Evolutionary conservation across 129 eudicot genomes (phyloP).

Genomic region (Smallanthus sonchifolius): DNA sequence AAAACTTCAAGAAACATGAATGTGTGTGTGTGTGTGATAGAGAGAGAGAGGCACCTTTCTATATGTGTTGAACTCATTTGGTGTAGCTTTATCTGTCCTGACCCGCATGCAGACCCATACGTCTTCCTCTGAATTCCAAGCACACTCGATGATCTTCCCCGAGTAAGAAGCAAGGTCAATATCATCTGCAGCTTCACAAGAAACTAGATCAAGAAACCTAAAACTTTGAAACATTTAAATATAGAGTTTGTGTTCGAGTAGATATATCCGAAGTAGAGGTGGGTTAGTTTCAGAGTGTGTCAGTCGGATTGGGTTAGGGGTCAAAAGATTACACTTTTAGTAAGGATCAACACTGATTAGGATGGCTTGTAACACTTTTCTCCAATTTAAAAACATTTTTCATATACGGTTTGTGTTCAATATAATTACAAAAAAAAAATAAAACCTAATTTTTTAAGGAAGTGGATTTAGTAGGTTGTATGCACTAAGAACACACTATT

Average conservation of each 20-base stretch:
- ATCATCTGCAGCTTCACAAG: conserved; percentile 51
- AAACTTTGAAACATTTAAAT: neutral
- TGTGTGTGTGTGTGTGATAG: neutral
- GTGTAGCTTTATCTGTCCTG: conserved; percentile 79
- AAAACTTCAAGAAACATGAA: neutral
- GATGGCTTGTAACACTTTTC: neutral
- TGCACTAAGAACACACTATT: neutral
- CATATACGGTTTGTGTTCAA: neutral
- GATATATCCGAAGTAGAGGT: neutral
- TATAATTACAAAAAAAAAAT: neutral
- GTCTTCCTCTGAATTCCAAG: conserved; percentile 70
- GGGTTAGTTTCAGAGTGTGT: neutral
- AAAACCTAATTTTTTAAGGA: neutral
- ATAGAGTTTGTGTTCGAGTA: too few species aligned
- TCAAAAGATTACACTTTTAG: neutral
- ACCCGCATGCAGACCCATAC: conserved; percentile 82
- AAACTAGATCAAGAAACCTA: conserved; percentile 12
- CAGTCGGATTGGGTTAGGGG: neutral
- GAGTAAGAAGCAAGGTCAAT: conserved; percentile 61
- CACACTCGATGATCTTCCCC: conserved; percentile 91
- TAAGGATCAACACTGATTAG: neutral
- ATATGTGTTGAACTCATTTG: conserved; percentile 88
- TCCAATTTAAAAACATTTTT: neutral
- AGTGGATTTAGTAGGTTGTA: conserved; percentile 2
- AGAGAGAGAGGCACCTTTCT: conserved; percentile 47